These are phyloP conservation scores for Verticillium zaregamsianum DNA, from an alignment of 2,329 filamentous ascomycete genomes.

Conservation along the genomic window DNA sequence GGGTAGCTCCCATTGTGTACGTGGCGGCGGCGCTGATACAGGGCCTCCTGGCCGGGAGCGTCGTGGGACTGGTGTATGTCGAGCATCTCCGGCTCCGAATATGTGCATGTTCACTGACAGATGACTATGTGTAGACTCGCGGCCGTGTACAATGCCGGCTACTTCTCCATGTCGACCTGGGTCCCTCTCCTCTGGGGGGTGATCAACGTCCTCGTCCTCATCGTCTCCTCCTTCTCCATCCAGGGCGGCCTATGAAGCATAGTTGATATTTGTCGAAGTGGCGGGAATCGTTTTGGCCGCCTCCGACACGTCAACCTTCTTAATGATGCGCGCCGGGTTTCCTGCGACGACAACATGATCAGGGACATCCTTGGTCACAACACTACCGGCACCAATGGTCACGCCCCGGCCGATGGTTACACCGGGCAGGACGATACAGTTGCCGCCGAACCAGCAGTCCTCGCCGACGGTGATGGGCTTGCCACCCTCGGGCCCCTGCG, in stretches of 20 bases:
- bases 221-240: conserved; percentile 88
- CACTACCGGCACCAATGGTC: conserved; percentile 74
- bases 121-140: conserved; percentile 55
- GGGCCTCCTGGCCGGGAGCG: conserved; percentile 73
- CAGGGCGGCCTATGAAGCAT: conserved; percentile 70
- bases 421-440: conserved; percentile 67
- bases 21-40: conserved; percentile 68
- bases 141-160: conserved; percentile 75
- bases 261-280: conserved; percentile 4
- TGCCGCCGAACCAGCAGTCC: conserved; percentile 77
- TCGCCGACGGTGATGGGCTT: conserved; percentile 71
- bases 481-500: conserved; percentile 69
- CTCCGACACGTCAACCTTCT: conserved; percentile 29
- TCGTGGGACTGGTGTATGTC: conserved; percentile 76
- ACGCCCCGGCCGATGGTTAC: conserved; percentile 72
- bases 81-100: conserved; percentile 3
- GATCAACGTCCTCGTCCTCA: conserved; percentile 76
- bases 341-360: conserved; percentile 60
- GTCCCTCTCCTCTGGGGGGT: conserved; percentile 85
- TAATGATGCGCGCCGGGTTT: conserved; percentile 61
- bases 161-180: conserved; percentile 92
- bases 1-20: conserved; percentile 70
- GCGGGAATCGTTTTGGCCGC: conserved; percentile 1
- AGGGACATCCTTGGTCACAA: conserved; percentile 75
- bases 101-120: conserved; percentile 11